phyloP scores from a whole-genome alignment of 2,329 filamentous ascomycete genomes.

The Sporothrix inflata region DNA sequence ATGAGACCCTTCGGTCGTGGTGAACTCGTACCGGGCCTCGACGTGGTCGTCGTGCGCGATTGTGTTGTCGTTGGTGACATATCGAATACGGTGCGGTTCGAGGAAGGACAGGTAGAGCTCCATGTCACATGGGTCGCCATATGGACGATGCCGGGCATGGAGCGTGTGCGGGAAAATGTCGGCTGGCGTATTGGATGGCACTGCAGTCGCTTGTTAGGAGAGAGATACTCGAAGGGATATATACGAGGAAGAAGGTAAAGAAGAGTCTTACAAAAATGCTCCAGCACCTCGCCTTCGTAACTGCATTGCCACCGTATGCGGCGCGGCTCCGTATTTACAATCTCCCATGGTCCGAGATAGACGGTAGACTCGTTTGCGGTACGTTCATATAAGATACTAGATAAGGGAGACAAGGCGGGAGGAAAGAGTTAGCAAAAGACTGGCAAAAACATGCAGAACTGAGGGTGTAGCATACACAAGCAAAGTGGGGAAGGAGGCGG shows the following conservation, averaged over 20 bases:
- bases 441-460: not conserved
- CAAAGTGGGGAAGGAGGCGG: not conserved
- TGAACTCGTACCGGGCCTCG: slow-evolving; percentile 56
- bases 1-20: slow-evolving; percentile 50
- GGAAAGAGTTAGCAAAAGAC: not conserved
- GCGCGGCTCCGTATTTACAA: slow-evolving; percentile 52
- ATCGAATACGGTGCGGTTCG: slow-evolving; percentile 53
- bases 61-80: slow-evolving; percentile 51
- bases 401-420: not conserved
- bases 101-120: slow-evolving; percentile 54
- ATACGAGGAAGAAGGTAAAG: not conserved
- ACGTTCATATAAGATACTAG: slow-evolving; percentile 55
- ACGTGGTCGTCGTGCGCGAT: slow-evolving; percentile 54
- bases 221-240: not conserved
- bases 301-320: slow-evolving; percentile 58
- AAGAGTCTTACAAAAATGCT: slow-evolving; percentile 52
- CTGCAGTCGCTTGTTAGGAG: slow-evolving; percentile 37
- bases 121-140: slow-evolving; percentile 54
- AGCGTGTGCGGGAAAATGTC: slow-evolving; percentile 54
- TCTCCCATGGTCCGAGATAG: slow-evolving; percentile 58
- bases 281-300: slow-evolving; percentile 55
- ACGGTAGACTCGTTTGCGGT: slow-evolving; percentile 54
- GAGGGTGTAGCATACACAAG: not conserved
- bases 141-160: slow-evolving; percentile 55
- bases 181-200: slow-evolving; percentile 50